These are phyloP conservation scores for Musa balbisiana DNA, from an alignment of 202 grass and related monocot species.

Conservation along the genomic window DNA sequence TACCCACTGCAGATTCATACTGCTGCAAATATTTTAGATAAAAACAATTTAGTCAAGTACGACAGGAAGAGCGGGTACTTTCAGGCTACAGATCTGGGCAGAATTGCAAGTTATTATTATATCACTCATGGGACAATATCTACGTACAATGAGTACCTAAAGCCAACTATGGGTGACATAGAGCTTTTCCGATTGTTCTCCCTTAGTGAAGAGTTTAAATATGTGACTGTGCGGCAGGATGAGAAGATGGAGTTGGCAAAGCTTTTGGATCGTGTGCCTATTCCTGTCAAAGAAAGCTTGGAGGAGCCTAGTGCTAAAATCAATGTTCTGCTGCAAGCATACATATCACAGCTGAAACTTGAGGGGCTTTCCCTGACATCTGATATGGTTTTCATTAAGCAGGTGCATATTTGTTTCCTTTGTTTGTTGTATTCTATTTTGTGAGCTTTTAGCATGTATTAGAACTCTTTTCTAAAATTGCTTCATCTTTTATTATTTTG, in stretches of 20 bases:
- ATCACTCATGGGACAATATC: conserved; percentile 90
- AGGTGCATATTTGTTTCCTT: conserved; percentile 37
- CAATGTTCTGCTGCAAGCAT: conserved; percentile 82
- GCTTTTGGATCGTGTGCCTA: conserved; percentile 75
- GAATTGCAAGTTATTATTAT: conserved; percentile 91
- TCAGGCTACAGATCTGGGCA: conserved; percentile 73
- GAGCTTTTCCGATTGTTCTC: conserved; percentile 80
- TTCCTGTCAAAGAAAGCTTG: conserved; percentile 95
- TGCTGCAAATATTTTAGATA: conserved; percentile 82
- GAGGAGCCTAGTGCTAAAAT: conserved; percentile 96
- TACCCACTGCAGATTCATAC: conserved; percentile 59
- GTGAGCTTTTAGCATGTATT: neutral
- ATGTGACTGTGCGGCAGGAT: conserved; percentile 75
- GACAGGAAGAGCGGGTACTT: conserved; percentile 94
- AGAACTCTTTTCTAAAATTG: conserved; percentile 5
- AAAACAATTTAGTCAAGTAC: conserved; percentile 81
- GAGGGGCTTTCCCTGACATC: conserved; percentile 83
- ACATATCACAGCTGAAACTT: conserved; percentile 74
- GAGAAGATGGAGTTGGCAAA: conserved; percentile 92
- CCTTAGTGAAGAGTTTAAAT: conserved; percentile 90
- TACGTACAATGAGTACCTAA: conserved; percentile 81
- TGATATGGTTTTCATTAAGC: conserved; percentile 91
- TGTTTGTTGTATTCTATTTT: conserved; percentile 24
- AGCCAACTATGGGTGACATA: conserved; percentile 89
- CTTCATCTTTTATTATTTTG: conserved; percentile 16